Base-by-base conservation (phyloP, 305 asterid species). In the Solanum hybrid region DNA sequence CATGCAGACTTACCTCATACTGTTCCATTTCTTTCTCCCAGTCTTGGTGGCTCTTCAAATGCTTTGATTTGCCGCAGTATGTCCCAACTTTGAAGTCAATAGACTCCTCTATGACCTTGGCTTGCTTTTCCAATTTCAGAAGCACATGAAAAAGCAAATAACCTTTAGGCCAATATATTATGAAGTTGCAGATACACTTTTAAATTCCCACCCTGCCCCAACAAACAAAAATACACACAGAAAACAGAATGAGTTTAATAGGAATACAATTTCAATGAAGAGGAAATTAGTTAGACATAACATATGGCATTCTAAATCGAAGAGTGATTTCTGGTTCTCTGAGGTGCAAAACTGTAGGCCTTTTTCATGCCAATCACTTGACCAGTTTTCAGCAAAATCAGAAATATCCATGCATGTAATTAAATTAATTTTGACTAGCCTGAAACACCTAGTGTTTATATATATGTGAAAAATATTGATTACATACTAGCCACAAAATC, bases 21-120 rank as follows among this genome's bases (percentile, higher is more conserved):
- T 95, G 94, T 85, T 95, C 98, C 89, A 96, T 91, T 92, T 97
- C 97, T 91, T 94, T 97, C 92, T 94, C 96, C 99, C 99, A 95
- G 89, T 96, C 97, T 24, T 88, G 93, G 90, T 70, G 93, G 90
- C 92, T 89, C 94, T 89, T 95, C 89, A 91, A 90, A 68, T 91
- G 93, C 88, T 90, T 91, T 78, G 95, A 93, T 92, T 93, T 93
- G 92, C 99, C 98, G 33, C 96, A 95, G 90, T 88, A 94, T 81
- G 92, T 90, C 88, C 95, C 96, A 89, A 97, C 98, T 94, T 92
- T 95, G 91, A 96, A 93, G 92, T 96, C 98, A 91, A 95, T 37
- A 87, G 98, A 92, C 76, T 91, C 92, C 92, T 91, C 95, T 73
- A 97, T 96, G 93, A 96, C 99, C 93, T 94, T 97, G 88, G 98